Percentiles rank a stretch among this genome's conserved stretches.
phyloP scores from a whole-genome alignment of 345 rosid genomes.

The Melaleuca quinquenervia region DNA sequence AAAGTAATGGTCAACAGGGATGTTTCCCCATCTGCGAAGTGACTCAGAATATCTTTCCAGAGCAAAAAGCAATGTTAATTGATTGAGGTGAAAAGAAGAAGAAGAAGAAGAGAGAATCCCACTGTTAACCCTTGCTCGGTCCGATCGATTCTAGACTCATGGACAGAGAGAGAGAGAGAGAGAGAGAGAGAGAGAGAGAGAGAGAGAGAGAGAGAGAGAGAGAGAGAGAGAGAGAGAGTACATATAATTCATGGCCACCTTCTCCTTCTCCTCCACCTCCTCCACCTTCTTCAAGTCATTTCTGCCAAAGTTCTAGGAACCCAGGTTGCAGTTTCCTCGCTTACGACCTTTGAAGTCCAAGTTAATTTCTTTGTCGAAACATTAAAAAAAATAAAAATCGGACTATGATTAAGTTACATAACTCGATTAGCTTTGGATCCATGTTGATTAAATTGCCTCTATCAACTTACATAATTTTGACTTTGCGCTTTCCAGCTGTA shows the following conservation, averaged over 20 bases:
- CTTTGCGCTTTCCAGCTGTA: too few relatives aligned
- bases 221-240: too few relatives aligned
- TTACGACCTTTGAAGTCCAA: neutral
- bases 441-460: neutral
- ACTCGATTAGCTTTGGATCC: neutral
- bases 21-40: neutral
- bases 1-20: neutral
- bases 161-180: too few relatives aligned
- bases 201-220: too few relatives aligned
- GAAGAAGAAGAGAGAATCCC: neutral
- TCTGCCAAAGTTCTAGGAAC: neutral
- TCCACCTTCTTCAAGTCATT: neutral
- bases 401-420: neutral
- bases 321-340: neutral
- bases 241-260: neutral
- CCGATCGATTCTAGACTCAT: neutral
- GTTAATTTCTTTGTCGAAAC: neutral
- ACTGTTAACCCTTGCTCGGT: neutral
- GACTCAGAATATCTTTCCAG: neutral
- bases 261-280: neutral
- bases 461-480: neutral
- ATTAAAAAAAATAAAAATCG: neutral
- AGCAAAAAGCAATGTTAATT: neutral
- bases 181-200: too few relatives aligned
- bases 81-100: neutral